These are phyloP conservation scores for Ogataea henricii DNA, from an alignment of 805 yeast species.

Conservation along the genomic window DNA sequence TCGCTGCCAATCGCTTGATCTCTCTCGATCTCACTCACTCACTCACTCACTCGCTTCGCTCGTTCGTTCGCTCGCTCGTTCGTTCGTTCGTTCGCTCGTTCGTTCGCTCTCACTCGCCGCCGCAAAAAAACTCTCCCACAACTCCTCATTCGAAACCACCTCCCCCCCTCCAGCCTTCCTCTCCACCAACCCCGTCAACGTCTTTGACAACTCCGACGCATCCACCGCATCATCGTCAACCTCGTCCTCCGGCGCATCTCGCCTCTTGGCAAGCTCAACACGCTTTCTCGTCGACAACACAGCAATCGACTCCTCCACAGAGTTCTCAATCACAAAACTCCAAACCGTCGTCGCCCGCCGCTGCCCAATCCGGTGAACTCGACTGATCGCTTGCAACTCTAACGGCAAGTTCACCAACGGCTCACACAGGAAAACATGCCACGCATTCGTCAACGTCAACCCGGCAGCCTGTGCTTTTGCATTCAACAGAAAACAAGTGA, in stretches of 20 bases:
- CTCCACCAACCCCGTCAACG: slow-evolving; percentile 50
- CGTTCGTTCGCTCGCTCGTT: slow-evolving; percentile 6
- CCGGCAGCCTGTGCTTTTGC: slow-evolving; percentile 91
- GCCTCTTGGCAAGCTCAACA: slow-evolving; percentile 40
- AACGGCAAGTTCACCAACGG: slow-evolving; percentile 86
- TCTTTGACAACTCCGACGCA: slow-evolving; percentile 55
- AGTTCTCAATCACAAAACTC: slow-evolving; percentile 81
- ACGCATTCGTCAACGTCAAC: slow-evolving; percentile 85
- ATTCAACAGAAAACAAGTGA: slow-evolving; percentile 85
- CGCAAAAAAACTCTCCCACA: slow-evolving; percentile 64
- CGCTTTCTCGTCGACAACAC: slow-evolving; percentile 65
- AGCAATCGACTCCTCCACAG: slow-evolving; percentile 88
- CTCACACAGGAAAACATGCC: slow-evolving; percentile 89
- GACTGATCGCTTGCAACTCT: slow-evolving; percentile 88
- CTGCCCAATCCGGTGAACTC: slow-evolving; percentile 94
- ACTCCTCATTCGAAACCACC: slow-evolving; percentile 54
- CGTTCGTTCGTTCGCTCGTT: slow-evolving; percentile 14
- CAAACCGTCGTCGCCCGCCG: slow-evolving; percentile 79
- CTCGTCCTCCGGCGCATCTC: slow-evolving; percentile 16
- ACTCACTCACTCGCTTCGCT: slow-evolving; percentile 1
- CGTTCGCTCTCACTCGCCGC: too few species aligned
- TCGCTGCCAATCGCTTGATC: neutral
- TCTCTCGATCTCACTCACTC: neutral
- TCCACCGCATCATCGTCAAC: slow-evolving; percentile 48
- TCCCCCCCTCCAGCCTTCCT: slow-evolving; percentile 55